Evolutionary conservation across 768 basidiomycete genomes (phyloP), one percentile per base, ranked within the genome.

Genomic region (Termitomyces sp.): DNA sequence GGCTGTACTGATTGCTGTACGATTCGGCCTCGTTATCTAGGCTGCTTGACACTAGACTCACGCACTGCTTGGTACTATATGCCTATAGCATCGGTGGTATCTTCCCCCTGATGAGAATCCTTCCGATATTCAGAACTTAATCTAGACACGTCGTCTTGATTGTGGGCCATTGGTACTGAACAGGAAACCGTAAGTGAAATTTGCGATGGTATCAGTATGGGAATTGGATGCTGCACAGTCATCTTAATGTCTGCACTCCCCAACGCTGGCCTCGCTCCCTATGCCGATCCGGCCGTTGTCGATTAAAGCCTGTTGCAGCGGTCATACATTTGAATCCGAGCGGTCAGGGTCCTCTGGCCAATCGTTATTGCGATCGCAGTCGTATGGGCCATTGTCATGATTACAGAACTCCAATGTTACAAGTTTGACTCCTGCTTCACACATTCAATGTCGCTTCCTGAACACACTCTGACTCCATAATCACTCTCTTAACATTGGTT

Each of bases 311-410:
- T 65, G 60, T 61, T 62, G 56, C 68, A 88, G 86, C 77, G 81
- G 73, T 88, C 87, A 55, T 85, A 84, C 71, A 78, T 81, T 62
- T 89, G 84, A 81, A 78, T 78, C 53, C 77, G 84, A 60, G 84
- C 79, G 3, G 75, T 76, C 70, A 81, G 81, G 63, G 83, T 85
- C 73, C 61, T 85, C 37, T 89, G 86, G 87, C 85, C 86, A 2
- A 84, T 88, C 68, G 56, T 87, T 56, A 83, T 89, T 64, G 75
- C 87, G 68, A 78, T 85, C 57, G 77, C 73, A 64, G 81, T 80
- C 28, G 67, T 89, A 55, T 81, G 87, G 56, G 84, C 82, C 42
- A 84, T 85, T 66, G 65, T 87, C 58, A 89, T 89, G 83, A 85
- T 88, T 67, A 82, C 86, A 66, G 73, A 87, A 70, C 79, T 89